A percentile compares a stretch with the other conserved stretches of the same genome.
phyloP scores from a whole-genome alignment of 495 filamentous ascomycete genomes.

The Annulohypoxylon nitens region DNA sequence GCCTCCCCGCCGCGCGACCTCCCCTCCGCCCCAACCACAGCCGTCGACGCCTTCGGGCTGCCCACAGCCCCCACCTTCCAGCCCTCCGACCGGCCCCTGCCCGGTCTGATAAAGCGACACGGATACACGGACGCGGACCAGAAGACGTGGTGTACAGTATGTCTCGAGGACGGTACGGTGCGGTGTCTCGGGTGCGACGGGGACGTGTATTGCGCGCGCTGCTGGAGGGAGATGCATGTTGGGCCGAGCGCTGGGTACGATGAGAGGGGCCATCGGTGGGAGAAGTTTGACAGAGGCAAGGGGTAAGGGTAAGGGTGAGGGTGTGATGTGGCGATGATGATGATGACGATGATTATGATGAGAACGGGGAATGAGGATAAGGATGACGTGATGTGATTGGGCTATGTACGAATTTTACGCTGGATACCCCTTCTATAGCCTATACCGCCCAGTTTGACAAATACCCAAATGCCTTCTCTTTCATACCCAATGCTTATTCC shows the following conservation, averaged over 20 bases:
- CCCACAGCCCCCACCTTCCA: constrained; percentile 68
- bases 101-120: constrained; percentile 48
- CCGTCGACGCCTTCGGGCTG: constrained; percentile 58
- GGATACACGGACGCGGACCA: constrained; percentile 72
- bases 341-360: background rate
- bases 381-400: background rate
- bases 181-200: constrained; percentile 73
- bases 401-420: background rate
- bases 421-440: constrained; percentile 29
- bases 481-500: background rate
- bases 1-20: constrained; percentile 36
- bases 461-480: background rate
- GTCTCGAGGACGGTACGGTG: constrained; percentile 73
- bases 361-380: constrained; percentile 4
- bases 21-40: constrained; percentile 45
- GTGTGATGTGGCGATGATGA: constrained; percentile 22
- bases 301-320: constrained; percentile 26
- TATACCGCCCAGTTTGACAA: background rate
- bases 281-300: constrained; percentile 46
- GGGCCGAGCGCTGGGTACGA: constrained; percentile 69
- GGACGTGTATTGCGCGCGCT: constrained; percentile 74
- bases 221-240: constrained; percentile 78
- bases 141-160: constrained; percentile 77
- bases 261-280: constrained; percentile 65
- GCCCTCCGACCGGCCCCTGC: constrained; percentile 57